Evolutionary conservation across 306 rosid species (phyloP).

Genomic region (Lupinus albus): DNA sequence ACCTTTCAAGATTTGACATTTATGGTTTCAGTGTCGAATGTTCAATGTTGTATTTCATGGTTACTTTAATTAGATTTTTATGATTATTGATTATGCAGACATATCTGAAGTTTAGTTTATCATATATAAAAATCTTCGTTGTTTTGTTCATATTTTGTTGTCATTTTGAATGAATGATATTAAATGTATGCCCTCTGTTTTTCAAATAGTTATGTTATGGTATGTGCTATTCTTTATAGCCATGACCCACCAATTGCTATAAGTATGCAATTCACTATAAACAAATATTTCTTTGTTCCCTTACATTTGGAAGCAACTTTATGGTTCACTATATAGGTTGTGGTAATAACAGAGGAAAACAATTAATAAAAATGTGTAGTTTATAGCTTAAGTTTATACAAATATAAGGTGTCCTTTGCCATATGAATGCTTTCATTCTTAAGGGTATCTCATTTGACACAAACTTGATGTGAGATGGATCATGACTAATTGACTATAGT

Average conservation of each 20-base stretch:
- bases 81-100: conserved; percentile 3
- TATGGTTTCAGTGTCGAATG: conserved; percentile 6
- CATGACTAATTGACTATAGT: background rate
- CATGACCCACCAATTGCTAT: background rate
- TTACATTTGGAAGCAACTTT: conserved; percentile 12
- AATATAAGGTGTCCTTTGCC: conserved; percentile 1
- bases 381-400: background rate
- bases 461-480: conserved; percentile 5
- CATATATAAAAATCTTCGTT: conserved; percentile 1
- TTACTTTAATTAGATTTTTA: conserved; percentile 8
- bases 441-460: background rate
- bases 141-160: background rate
- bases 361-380: conserved; percentile 12
- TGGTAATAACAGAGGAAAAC: background rate
- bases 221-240: background rate
- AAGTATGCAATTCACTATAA: background rate
- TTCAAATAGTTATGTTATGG: conserved; percentile 9
- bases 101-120: conserved; percentile 4
- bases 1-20: background rate
- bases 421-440: background rate
- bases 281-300: conserved; percentile 4
- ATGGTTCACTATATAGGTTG: conserved; percentile 5
- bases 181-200: background rate
- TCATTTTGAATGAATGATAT: conserved; percentile 6
- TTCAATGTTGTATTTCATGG: background rate